Evolutionary conservation across 345 rosid genomes (phyloP), one percentile per base, ranked within the genome.

Genomic region (Melaleuca alternifolia): DNA sequence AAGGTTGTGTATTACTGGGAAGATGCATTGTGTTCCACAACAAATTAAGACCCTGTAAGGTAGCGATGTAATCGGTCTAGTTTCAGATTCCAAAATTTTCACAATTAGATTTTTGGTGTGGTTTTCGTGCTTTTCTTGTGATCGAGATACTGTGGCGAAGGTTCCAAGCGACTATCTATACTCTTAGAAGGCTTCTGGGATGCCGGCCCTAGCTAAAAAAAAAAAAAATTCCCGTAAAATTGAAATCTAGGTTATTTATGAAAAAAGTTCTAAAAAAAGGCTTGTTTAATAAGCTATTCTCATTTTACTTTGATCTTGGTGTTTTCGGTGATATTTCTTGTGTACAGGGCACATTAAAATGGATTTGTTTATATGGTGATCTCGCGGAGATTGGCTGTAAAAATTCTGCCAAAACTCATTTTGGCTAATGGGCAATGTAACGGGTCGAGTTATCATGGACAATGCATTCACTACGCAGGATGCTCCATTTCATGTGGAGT

Each of bases 171-270:
- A 86, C 88, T 65, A 94, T 95, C 9, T 75, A 89, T 76, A 59
- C 46, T 83, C 93, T 94, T 52, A 91, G 83, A 91, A 94, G 86
- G 44, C 89, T 82, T 75, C 89, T 92, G 37, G 88, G 89, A 57
- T 94, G 95, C 88, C 90, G n/a, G 91, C 84, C 52, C 88, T n/a
- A 15, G 81, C 88, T 91, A n/a, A n/a, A n/a, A n/a, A n/a, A n/a
- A n/a, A n/a, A n/a, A 61, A 61, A 91, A 48, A 44, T 33, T 51
- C 50, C 61, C 59, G 5, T 51, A 26, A 24, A 46, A 83, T n/a
- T n/a, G 30, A 26, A 51, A 83, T 54, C 26, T 52, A 2, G 13
- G n/a, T 16, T 14, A 85, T 61, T 7, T 24, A 4, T 11, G 46
- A 54, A 46, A 57, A 30, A 54, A n/a, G 18, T 16, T 11, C 20